Percentiles rank a stretch among this genome's conserved stretches.
Conservation (phyloP, 495 filamentous ascomycete species). For the Glonium stellatum region DNA sequence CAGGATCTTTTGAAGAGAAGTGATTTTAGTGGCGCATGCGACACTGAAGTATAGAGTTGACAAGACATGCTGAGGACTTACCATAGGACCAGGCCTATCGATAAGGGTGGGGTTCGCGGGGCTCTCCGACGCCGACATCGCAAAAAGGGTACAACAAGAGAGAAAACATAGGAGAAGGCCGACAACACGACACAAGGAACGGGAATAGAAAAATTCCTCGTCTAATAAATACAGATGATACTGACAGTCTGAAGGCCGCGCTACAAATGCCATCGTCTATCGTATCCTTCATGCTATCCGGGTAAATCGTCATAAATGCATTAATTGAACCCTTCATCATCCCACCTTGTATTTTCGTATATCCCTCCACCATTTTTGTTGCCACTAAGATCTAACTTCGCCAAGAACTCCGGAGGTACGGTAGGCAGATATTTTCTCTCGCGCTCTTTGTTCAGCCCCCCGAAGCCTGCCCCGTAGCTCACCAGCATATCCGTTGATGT, state of each 20-base stretch:
- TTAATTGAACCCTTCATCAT: conserved; percentile 18
- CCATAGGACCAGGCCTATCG: no score
- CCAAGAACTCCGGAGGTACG: conserved; percentile 86
- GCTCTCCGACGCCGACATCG: no score
- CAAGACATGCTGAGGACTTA: no score
- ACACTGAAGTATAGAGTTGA: not conserved
- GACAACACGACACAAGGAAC: not conserved
- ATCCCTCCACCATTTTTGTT: conserved; percentile 26
- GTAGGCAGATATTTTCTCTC: conserved; percentile 96
- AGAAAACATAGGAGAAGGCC: not conserved
- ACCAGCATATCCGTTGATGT: conserved; percentile 97
- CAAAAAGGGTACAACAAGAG: not conserved
- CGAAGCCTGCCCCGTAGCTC: conserved; percentile 89
- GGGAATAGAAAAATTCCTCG: not conserved
- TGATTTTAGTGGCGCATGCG: not conserved
- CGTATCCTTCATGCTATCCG: not conserved
- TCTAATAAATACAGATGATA: not conserved
- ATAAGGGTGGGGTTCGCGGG: no score
- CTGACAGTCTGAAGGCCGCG: conserved; percentile 3
- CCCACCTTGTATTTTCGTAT: conserved; percentile 22
- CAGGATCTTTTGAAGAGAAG: not conserved
- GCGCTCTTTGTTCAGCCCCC: conserved; percentile 82
- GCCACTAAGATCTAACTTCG: conserved; percentile 67
- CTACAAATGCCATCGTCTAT: conserved; percentile 2
- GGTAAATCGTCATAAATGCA: not conserved